Conservation (phyloP, 163 green algal species). For the Scenedesmus sp. region DNA sequence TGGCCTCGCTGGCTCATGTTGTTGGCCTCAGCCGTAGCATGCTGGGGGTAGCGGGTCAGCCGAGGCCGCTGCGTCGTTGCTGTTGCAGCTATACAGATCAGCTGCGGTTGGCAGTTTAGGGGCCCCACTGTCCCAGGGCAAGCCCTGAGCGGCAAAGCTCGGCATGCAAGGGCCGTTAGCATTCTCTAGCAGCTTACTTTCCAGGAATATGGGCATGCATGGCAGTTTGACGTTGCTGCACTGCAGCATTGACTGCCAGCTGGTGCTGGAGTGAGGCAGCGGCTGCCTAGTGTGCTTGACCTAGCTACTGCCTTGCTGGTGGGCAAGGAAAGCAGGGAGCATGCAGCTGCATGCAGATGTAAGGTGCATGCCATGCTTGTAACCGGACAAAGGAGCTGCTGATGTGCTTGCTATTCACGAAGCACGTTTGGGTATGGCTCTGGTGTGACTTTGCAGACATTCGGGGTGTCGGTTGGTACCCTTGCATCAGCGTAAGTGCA, state of each 20-base stretch:
- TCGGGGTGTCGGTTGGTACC: no score
- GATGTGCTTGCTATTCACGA: not conserved
- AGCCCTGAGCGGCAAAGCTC: not conserved
- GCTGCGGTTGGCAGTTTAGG: not conserved
- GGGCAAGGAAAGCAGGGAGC: not conserved
- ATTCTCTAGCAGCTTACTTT: not conserved
- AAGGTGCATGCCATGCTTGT: not conserved
- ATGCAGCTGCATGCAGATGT: not conserved
- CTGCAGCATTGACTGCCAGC: not conserved
- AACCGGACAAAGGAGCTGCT: not conserved
- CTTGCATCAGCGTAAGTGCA: no score
- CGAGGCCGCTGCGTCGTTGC: not conserved
- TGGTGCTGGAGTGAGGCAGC: not conserved
- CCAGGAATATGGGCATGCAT: not conserved
- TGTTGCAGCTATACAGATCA: constrained; percentile 3
- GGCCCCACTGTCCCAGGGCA: not conserved
- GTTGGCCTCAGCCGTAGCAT: not conserved
- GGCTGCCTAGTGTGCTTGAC: not conserved
- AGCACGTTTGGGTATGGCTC: not conserved
- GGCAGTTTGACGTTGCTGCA: not conserved
- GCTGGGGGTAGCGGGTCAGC: not conserved
- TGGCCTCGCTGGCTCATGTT: not conserved
- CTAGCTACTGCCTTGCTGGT: not conserved
- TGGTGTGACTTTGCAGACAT: no score
- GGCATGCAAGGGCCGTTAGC: not conserved